Conservation (phyloP, 2,329 filamentous ascomycete genomes). For the Aspergillus tamarii region DNA sequence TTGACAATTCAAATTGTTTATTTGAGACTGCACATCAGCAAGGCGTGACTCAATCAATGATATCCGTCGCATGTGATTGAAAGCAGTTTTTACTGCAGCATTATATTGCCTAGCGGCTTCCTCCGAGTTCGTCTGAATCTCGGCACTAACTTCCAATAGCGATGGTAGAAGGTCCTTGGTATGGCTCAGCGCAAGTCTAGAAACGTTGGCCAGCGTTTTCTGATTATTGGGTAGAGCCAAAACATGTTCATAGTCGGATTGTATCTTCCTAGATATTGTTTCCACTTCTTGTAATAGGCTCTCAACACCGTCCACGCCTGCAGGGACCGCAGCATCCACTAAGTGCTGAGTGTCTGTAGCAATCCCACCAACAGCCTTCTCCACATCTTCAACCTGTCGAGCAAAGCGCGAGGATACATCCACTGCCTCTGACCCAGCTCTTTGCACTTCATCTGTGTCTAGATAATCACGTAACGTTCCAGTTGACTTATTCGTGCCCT, state of each 20-base stretch:
- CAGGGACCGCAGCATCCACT: slow-evolving; percentile 47
- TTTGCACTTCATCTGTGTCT: slow-evolving; percentile 71
- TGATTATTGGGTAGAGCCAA: slow-evolving; percentile 68
- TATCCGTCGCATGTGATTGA: slow-evolving; percentile 79
- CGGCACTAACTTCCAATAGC: slow-evolving; percentile 59
- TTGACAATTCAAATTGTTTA: slow-evolving; percentile 73
- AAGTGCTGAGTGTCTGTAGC: slow-evolving; percentile 55
- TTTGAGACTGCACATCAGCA: slow-evolving; percentile 70
- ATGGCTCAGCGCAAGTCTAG: slow-evolving; percentile 66
- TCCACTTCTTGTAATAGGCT: slow-evolving; percentile 83
- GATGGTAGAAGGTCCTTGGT: slow-evolving; percentile 66
- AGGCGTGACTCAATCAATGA: slow-evolving; percentile 78
- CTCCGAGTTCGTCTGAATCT: slow-evolving; percentile 55
- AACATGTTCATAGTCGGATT: slow-evolving; percentile 80
- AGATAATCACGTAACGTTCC: slow-evolving; percentile 75
- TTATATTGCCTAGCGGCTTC: slow-evolving; percentile 67
- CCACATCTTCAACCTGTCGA: slow-evolving; percentile 62
- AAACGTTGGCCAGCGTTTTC: slow-evolving; percentile 64
- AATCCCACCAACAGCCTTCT: slow-evolving; percentile 63
- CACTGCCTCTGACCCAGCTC: slow-evolving; percentile 68
- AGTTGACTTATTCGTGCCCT: slow-evolving; percentile 49
- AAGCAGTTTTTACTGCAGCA: slow-evolving; percentile 64
- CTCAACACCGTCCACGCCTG: slow-evolving; percentile 65
- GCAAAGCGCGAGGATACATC: slow-evolving; percentile 63
- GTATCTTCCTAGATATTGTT: slow-evolving; percentile 81